Evolutionary conservation across 345 rosid genomes (phyloP).

Genomic region (Salix dunnii): DNA sequence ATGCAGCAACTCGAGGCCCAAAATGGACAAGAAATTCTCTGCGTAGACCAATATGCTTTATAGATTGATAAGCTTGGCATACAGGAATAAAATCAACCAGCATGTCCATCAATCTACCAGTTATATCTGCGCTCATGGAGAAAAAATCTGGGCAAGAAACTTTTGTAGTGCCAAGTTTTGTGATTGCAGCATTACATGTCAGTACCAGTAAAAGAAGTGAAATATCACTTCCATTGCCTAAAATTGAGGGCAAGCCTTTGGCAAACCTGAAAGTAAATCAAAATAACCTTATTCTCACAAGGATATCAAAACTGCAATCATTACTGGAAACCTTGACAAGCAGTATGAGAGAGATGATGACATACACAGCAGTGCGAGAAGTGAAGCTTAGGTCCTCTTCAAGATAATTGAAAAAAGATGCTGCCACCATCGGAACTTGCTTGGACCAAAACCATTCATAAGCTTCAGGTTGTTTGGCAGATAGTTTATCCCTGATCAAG

Average conservation of each 20-base stretch:
- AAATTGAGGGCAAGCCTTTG: constrained; percentile 42
- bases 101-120: constrained; percentile 85
- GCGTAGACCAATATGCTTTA: constrained; percentile 68
- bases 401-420: constrained; percentile 60
- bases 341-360: constrained; percentile 15
- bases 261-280: constrained; percentile 42
- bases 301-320: constrained; percentile 12
- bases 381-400: constrained; percentile 58
- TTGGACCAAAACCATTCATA: constrained; percentile 80
- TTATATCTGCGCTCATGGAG: constrained; percentile 63
- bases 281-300: constrained; percentile 14
- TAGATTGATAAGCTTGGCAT: constrained; percentile 55
- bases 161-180: constrained; percentile 85
- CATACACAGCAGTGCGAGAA: constrained; percentile 62
- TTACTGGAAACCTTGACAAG: constrained; percentile 2
- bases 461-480: constrained; percentile 69
- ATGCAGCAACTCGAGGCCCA: constrained; percentile 84
- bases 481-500: constrained; percentile 74
- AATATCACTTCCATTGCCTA: constrained; percentile 57
- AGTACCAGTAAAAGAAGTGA: constrained; percentile 76
- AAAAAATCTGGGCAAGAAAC: constrained; percentile 68
- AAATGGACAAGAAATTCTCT: constrained; percentile 93
- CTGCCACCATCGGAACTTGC: constrained; percentile 59
- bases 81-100: constrained; percentile 73
- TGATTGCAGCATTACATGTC: constrained; percentile 74